Percentiles rank a stretch among this genome's conserved stretches.
phyloP scores from a whole-genome alignment of 2,329 filamentous ascomycete genomes.

The Microcyclospora pomicola region DNA sequence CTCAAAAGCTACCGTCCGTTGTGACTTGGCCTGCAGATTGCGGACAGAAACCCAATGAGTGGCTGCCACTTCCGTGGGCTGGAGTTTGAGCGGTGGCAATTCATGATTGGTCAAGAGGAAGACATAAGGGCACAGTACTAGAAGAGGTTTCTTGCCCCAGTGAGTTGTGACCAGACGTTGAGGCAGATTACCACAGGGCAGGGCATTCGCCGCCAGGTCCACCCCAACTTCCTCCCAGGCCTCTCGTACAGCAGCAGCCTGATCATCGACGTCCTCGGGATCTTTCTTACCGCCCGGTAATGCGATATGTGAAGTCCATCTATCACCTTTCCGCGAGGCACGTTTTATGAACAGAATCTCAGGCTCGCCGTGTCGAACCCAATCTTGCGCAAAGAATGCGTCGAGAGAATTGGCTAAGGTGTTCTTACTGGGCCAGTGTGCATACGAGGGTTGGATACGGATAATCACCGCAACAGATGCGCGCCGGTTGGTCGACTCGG shows the following conservation, averaged over 20 bases:
- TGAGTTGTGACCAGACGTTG: conserved; percentile 52
- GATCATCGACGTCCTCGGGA: conserved; percentile 48
- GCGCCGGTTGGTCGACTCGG: conserved; percentile 40
- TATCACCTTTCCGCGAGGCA: conserved; percentile 48
- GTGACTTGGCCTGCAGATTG: conserved; percentile 43
- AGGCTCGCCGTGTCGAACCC: conserved; percentile 52
- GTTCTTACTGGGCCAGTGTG: conserved; percentile 33
- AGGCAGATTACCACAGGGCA: conserved; percentile 47
- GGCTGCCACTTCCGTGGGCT: conserved; percentile 54
- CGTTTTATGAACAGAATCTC: conserved; percentile 61
- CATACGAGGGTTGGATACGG: conserved; percentile 45
- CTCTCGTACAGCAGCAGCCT: conserved; percentile 49
- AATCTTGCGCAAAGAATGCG: conserved; percentile 48
- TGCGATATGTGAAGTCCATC: conserved; percentile 57
- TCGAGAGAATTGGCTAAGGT: conserved; percentile 28
- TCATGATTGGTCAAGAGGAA: conserved; percentile 47
- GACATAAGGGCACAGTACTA: conserved; percentile 57
- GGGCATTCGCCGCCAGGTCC: conserved; percentile 33
- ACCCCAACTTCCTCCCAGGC: conserved; percentile 51
- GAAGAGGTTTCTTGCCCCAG: conserved; percentile 50
- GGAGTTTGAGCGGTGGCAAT: conserved; percentile 45
- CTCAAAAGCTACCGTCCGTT: conserved; percentile 49
- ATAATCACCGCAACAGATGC: conserved; percentile 54
- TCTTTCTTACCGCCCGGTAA: conserved; percentile 55
- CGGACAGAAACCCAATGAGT: conserved; percentile 56